phyloP scores from a whole-genome alignment of 164 flowering plant genomes.

The Chloranthus sessilifolius region DNA sequence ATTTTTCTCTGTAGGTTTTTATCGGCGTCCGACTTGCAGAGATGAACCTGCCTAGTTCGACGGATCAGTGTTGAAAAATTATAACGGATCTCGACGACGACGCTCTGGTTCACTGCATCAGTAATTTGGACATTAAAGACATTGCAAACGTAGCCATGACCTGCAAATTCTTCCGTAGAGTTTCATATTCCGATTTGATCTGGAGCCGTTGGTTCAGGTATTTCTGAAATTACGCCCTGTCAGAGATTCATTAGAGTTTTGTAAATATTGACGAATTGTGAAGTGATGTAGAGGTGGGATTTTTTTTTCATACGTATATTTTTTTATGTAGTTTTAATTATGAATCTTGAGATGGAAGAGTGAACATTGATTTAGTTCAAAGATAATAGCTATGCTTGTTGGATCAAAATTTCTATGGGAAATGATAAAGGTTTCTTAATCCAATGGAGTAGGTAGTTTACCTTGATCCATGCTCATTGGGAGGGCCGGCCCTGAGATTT shows the following conservation, averaged over 20 bases:
- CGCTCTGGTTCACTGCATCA: slow-evolving; percentile 42
- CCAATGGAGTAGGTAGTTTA: no score
- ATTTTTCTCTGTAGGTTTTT: no score
- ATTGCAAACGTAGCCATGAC: slow-evolving; percentile 58
- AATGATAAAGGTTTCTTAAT: no score
- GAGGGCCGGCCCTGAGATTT: no score
- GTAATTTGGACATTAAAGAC: slow-evolving; percentile 39
- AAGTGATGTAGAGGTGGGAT: no score
- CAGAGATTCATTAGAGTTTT: no score
- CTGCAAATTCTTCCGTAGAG: slow-evolving; percentile 40
- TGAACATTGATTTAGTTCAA: neutral
- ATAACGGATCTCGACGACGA: slow-evolving; percentile 49
- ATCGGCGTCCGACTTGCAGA: no score
- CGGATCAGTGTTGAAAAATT: no score
- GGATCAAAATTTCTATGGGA: no score
- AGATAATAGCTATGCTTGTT: slow-evolving; percentile 58
- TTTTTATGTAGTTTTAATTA: neutral
- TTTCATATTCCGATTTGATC: slow-evolving; percentile 56
- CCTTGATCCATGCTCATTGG: no score
- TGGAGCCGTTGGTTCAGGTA: slow-evolving; percentile 59
- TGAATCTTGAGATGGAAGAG: neutral
- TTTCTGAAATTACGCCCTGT: neutral
- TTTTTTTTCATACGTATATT: neutral
- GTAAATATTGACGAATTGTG: no score
- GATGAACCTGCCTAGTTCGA: no score